These are phyloP conservation scores for Ascochyta fabae DNA, from an alignment of 2,329 filamentous ascomycete genomes.

Conservation along the genomic window DNA sequence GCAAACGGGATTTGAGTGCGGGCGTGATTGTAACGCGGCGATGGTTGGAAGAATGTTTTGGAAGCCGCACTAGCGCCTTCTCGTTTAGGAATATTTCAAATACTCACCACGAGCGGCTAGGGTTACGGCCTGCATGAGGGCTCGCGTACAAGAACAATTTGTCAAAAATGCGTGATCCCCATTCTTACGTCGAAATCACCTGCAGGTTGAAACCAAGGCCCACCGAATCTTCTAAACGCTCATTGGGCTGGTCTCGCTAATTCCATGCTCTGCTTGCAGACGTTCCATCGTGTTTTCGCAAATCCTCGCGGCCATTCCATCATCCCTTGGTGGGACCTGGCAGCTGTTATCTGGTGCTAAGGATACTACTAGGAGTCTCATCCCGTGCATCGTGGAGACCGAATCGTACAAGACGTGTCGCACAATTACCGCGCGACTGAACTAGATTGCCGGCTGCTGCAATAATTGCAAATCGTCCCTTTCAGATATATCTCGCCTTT, in stretches of 20 bases:
- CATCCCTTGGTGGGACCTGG: not conserved
- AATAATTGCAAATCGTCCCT: conserved; percentile 29
- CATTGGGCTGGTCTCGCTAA: conserved; percentile 17
- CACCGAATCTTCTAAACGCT: not conserved
- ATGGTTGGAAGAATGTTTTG: conserved; percentile 20
- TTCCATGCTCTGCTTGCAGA: conserved; percentile 2
- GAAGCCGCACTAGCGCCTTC: conserved; percentile 27
- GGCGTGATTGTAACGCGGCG: conserved; percentile 1
- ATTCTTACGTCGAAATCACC: not conserved
- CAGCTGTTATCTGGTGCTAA: not conserved
- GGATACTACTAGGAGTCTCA: not conserved
- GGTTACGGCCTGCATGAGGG: conserved; percentile 1
- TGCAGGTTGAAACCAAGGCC: conserved; percentile 7
- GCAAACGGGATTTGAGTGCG: conserved; percentile 17
- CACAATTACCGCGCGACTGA: conserved; percentile 6
- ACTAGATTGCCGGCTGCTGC: conserved; percentile 1
- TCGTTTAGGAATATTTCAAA: conserved; percentile 36
- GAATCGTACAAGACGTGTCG: conserved; percentile 5
- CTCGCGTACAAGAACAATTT: conserved; percentile 23
- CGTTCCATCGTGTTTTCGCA: not conserved
- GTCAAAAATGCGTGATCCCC: conserved; percentile 21
- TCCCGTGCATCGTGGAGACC: not conserved
- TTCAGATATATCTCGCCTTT: conserved; percentile 20
- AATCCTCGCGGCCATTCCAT: not conserved
- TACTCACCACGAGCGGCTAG: conserved; percentile 25